Base-by-base conservation (phyloP, 352 stramenopile genomes). In the Pythium biforme region DNA sequence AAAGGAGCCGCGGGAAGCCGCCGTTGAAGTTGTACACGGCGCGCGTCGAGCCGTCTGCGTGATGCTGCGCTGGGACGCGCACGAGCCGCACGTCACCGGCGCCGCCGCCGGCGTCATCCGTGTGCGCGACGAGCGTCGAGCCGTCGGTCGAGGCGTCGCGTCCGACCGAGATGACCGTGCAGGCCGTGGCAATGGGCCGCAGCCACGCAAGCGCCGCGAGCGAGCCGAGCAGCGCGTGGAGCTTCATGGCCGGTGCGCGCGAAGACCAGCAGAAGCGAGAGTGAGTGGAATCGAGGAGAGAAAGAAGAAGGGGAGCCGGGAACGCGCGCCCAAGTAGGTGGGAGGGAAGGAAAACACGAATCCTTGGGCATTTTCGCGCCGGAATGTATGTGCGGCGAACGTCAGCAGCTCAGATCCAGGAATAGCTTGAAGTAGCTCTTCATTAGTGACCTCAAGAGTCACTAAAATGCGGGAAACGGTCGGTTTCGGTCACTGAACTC, bases 81-180 rank as follows among this genome's bases (percentile, higher is more conserved):
- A 92, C 83, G 10, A 97, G 74, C 5, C 91, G 77, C 39, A 90
- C 74, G 60, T 96, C 88, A 25, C 85, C 90, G 25, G 85, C 77
- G 31, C 76, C 69, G 29, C 72, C 72, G 34, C 76, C 76, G 3
- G 76, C 74, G 34, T 86, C 76, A 19, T 86, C 76, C 8, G 76
- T 95, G 67, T 95, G 86, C 0, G 84, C 85, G 3, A 86, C 69
- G 23, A 96, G 65, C 20, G 85, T 76, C 10, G 79, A 86, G 15
- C 88, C 88, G 49, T 96, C 86, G 0, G 53, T 53, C 45, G 81
- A 91, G 1, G 92, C 92, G 39, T 84, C 74, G 58, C 67, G 76
- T 17, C 88, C 90, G 15, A 97, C 80, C 5, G 76, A 81, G 37
- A 98, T 96, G 27, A 94, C 84, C 10, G 93, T 98, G 67, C 93